Evolutionary conservation across 345 rosid species (phyloP), one percentile per base, ranked within the genome.

Genomic region (Populus euphratica): DNA sequence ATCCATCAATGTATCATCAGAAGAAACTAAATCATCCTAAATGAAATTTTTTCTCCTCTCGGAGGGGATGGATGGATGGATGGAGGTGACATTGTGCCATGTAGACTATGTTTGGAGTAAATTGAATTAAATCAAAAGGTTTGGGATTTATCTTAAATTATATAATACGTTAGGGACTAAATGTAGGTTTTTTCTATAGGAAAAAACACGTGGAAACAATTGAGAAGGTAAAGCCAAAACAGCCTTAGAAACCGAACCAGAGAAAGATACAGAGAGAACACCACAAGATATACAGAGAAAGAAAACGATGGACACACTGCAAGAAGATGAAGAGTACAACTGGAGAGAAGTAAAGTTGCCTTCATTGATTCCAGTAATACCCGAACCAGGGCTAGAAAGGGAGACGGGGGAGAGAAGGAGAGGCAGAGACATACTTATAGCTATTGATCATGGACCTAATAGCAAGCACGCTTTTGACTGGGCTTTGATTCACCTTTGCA

Each of bases 401-500:
- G 98, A 91, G 75, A 87, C 77, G 0, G 97, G 91, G 9, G 93
- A 83, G 76, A 85, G 97, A 59, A 88, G 97, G 69, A 84, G 94
- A 78, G 94, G 94, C 79, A 80, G 94, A 84, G 87, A 84, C 70
- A 85, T 91, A 20, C 2, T 91, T 18, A 69, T 89, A 16, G 94
- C 92, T 18, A 49, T 89, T n/a, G 92, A 89, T 77, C 92, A 86
- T 71, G 94, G 92, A 5, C 92, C 91, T 70, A 89, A 90, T 8
- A 89, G 92, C 86, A 88, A 84, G 78, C 88, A 85, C 69, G 94
- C 94, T 41, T 85, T 91, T 64, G 89, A 89, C 76, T 91, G 94
- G 94, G 91, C 92, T 5, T 85, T 94, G 67, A 81, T 88, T 70
- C 98, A 94, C 78, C 81, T 94, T 82, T 90, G 95, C 82, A 86